Base-by-base conservation (phyloP, 2,329 filamentous ascomycete genomes). In the Apiospora kogelbergensis region DNA sequence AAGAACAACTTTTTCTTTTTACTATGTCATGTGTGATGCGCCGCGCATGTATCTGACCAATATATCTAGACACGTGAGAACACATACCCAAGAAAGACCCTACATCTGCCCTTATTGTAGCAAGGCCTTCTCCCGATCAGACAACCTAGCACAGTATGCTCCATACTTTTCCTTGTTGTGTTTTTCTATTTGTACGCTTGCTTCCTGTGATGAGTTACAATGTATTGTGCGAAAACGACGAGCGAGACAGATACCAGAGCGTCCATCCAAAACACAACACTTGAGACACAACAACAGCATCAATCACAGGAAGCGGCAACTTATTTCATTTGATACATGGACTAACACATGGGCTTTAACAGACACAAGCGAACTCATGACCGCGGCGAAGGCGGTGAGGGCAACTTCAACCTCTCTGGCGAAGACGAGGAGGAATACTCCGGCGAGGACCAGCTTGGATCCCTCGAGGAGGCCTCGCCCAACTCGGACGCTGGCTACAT, bases 71-170 rank as follows among this genome's bases (percentile, higher is more conserved):
- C 96, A 99, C 85, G 96, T 99, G 81, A 93, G 96, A 84, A 99
- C 96, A 78, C 96, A 99, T 87, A 99, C 96, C 68, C 96, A 99
- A 87, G 96, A 99, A 86, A 93, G 95, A 84, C 96, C 96, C 76
- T 99, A 99, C 83, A 91, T 97, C 79, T 99, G 96, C 89, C 93
- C 93, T 75, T 91, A 97, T 82, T 99, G 96, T 89, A 97, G 93
- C 88, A 98, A 98, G 87, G 95, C 95, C 74, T 99, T 99, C 82
- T 98, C 96, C 70, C 89, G 96, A 83, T 98, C 95, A 78, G 96
- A 99, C 85, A 99, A 99, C 81, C 92, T 99, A 83, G 96, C 96
- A 81, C 96, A 99, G 93, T 97, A 94, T 83, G 89, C 78, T 76
- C 78, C 78, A 76, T 70, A 72, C 70, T 72, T 80, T 81, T 83